These are phyloP conservation scores for Primulina eburnea DNA, from an alignment of 257 asterid genomes.

Conservation along the genomic window DNA sequence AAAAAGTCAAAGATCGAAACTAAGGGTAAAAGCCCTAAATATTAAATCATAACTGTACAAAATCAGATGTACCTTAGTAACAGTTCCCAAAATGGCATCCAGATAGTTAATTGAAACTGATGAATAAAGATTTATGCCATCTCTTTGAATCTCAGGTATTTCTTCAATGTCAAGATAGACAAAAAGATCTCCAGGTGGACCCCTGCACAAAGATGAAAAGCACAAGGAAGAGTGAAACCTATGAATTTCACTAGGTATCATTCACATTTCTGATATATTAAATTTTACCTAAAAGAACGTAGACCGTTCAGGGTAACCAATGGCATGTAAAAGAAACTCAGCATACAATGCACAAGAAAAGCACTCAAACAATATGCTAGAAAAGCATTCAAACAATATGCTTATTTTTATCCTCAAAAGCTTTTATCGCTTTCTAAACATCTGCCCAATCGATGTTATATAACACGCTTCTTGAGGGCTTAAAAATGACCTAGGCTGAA, in stretches of 20 bases:
- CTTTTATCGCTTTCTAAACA: not conserved
- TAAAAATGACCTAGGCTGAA: conserved; percentile 1
- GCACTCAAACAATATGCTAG: not conserved
- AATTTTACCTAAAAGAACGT: conserved; percentile 1
- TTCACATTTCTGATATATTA: conserved; percentile 10
- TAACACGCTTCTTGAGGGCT: not conserved
- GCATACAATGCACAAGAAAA: conserved; percentile 4
- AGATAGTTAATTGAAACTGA: conserved; percentile 73
- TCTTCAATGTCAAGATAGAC: conserved; percentile 93
- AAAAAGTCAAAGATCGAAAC: conserved; percentile 9
- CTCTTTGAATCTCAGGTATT: conserved; percentile 93
- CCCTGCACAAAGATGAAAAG: conserved; percentile 45
- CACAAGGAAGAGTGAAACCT: conserved; percentile 19
- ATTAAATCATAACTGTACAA: conserved; percentile 13
- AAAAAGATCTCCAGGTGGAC: conserved; percentile 87
- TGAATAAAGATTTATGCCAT: conserved; percentile 87
- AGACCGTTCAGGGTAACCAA: conserved; percentile 10
- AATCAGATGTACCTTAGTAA: conserved; percentile 51
- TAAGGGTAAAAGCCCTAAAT: conserved; percentile 10
- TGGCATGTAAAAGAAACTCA: conserved; percentile 1
- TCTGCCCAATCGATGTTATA: not conserved
- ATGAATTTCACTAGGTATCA: conserved; percentile 2
- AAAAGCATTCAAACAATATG: not conserved
- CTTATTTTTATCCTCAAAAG: not conserved
- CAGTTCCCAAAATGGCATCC: conserved; percentile 90